These are phyloP conservation scores for Podaxis sp. DNA, from an alignment of 768 basidiomycete genomes.

Conservation along the genomic window DNA sequence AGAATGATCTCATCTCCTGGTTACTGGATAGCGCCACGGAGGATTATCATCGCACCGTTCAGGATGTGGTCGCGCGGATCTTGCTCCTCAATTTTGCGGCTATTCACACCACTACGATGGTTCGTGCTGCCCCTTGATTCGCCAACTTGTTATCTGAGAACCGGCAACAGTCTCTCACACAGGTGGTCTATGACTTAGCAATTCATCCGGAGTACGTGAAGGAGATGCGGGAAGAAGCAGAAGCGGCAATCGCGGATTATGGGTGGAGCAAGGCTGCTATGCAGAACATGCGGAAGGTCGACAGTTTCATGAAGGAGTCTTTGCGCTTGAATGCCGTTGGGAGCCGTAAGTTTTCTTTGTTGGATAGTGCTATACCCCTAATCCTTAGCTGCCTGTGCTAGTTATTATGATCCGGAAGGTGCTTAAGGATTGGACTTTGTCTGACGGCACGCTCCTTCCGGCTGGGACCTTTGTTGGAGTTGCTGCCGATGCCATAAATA, in stretches of 20 bases:
- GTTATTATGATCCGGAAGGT: constrained; percentile 22
- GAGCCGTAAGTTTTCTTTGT: not conserved
- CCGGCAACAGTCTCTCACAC: constrained; percentile 21
- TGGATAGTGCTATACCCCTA: not conserved
- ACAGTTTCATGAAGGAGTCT: constrained; percentile 45
- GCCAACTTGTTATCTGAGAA: not conserved
- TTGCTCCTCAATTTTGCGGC: constrained; percentile 38
- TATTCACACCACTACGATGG: constrained; percentile 39
- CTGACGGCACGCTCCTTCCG: constrained; percentile 36
- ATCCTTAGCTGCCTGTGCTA: not conserved
- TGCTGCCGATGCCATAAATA: constrained; percentile 25
- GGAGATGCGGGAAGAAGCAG: constrained; percentile 41
- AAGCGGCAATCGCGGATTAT: constrained; percentile 27
- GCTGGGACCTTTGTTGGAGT: constrained; percentile 28
- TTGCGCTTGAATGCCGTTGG: constrained; percentile 7
- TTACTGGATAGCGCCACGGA: constrained; percentile 33
- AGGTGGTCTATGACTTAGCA: constrained; percentile 17
- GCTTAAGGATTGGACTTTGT: constrained; percentile 36
- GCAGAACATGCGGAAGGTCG: constrained; percentile 37
- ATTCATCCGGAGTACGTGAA: constrained; percentile 16
- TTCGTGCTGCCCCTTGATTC: constrained; percentile 12
- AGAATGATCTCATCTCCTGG: constrained; percentile 33
- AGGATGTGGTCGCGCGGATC: constrained; percentile 26
- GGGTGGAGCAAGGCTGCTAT: constrained; percentile 35
- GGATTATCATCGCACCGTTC: constrained; percentile 21